Conservation (phyloP, 1,139 yeast genomes). For the Pneumocystis wakefieldiae region DNA sequence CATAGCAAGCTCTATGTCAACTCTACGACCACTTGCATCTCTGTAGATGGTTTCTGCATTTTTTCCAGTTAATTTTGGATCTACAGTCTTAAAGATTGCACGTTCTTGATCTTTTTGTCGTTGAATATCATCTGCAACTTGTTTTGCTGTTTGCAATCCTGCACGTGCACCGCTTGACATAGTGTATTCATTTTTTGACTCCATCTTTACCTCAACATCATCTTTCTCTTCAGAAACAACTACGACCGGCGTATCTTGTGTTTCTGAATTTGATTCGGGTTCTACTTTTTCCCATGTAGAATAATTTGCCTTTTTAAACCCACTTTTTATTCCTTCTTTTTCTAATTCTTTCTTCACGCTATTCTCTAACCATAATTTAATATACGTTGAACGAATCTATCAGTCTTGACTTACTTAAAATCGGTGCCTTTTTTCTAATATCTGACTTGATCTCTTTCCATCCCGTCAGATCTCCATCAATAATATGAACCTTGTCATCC, state of each 20-base stretch:
- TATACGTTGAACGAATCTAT: not conserved
- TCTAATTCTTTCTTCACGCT: slow-evolving; percentile 5
- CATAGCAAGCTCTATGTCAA: slow-evolving; percentile 26
- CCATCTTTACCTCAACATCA: not conserved
- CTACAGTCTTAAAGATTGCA: slow-evolving; percentile 11
- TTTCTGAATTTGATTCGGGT: slow-evolving; percentile 15
- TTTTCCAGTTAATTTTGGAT: slow-evolving; percentile 10
- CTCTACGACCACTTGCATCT: slow-evolving; percentile 41
- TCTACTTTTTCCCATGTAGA: slow-evolving; percentile 3
- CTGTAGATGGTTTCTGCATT: slow-evolving; percentile 38
- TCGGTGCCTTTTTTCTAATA: slow-evolving; percentile 11
- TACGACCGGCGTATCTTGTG: slow-evolving; percentile 20
- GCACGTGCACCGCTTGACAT: slow-evolving; percentile 32
- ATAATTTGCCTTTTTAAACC: not conserved
- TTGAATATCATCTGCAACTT: slow-evolving; percentile 26
- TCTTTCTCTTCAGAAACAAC: slow-evolving; percentile 14
- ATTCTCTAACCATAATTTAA: slow-evolving; percentile 8
- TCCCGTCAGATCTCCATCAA: slow-evolving; percentile 18
- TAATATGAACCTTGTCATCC: slow-evolving; percentile 15
- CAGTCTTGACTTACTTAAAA: not conserved
- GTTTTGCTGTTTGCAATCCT: slow-evolving; percentile 33
- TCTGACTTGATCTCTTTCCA: slow-evolving; percentile 11
- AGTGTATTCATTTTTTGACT: slow-evolving; percentile 7
- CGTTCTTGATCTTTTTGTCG: slow-evolving; percentile 12
- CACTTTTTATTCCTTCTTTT: not conserved